Base-by-base conservation (phyloP, 2,329 filamentous ascomycete species). In the Trichoderma atrobrunneum region DNA sequence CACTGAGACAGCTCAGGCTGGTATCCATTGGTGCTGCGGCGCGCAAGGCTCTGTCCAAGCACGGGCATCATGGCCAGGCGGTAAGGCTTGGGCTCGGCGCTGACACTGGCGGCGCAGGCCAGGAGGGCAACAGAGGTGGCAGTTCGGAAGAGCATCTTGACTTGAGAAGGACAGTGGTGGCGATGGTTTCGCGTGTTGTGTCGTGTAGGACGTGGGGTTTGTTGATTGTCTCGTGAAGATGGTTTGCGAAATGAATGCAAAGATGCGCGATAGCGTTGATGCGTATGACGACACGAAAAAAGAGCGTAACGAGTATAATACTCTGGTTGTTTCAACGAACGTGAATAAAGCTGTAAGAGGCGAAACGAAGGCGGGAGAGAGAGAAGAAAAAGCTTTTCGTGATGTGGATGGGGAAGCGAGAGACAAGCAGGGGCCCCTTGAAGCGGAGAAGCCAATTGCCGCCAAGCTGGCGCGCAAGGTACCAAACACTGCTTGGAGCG, bases 1-100 rank as follows among this genome's bases (percentile, higher is more conserved):
- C 87, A 90, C 73, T 81, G 76, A 70, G 81, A 82, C 79, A 85
- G 81, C 72, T 84, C 81, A 68, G 84, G 87, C 79, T 81, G 80
- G 80, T 87, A 89, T 75, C 83, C 87, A 77, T 79, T 80, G 75
- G 78, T 82, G 76, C 81, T 81, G 78, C 85, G 85, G 76, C 80
- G 83, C 61, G 78, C 78, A 66, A 87, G 79, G 72, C 85, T 84
- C 75, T 86, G 74, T 63, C 80, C 80, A 67, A 78, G 77, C 70
- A 82, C 73, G 72, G 80, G 76, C 78, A 80, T 82, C 74, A 78
- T 78, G 72, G 81, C 78, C 74, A 82, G 79, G 76, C 78, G 79
- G 77, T 83, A 83, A 62, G 81, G 81, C 77, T 80, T 73, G 70
- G 78, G 73, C 72, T 77, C 39, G 65, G 67, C 78, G 69, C 76